These are phyloP conservation scores for Neofusicoccum parvum DNA, from an alignment of 2,329 filamentous ascomycete species.

Conservation along the genomic window DNA sequence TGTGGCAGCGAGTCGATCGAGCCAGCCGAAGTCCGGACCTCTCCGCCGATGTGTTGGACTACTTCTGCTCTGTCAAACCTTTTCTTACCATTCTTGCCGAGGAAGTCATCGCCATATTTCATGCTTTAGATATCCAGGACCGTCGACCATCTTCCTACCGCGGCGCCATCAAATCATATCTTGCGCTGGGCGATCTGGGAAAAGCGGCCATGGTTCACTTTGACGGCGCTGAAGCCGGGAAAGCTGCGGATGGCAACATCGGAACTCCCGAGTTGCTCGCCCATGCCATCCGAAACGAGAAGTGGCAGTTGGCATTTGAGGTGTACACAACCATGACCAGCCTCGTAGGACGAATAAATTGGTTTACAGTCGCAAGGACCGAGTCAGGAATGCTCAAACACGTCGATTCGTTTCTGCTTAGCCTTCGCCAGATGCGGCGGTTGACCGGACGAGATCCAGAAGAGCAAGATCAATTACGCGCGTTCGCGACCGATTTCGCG, in stretches of 20 bases:
- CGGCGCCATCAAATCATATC: constrained; percentile 46
- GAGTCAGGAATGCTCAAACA: not conserved
- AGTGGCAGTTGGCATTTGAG: constrained; percentile 38
- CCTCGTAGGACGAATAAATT: not conserved
- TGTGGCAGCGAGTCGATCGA: constrained; percentile 13
- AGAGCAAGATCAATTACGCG: not conserved
- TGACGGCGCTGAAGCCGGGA: constrained; percentile 33
- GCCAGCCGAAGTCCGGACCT: constrained; percentile 20
- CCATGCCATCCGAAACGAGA: constrained; percentile 33
- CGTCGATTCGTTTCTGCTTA: not conserved
- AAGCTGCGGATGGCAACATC: constrained; percentile 19
- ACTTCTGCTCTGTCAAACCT: constrained; percentile 25
- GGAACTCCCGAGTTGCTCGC: constrained; percentile 36
- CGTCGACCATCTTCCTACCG: constrained; percentile 49
- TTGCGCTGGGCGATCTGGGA: constrained; percentile 43
- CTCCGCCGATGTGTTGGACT: constrained; percentile 32
- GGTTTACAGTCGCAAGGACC: not conserved
- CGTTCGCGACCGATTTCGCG: not conserved
- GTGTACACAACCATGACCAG: not conserved
- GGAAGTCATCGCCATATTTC: constrained; percentile 45
- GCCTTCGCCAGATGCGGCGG: not conserved
- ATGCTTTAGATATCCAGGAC: constrained; percentile 38
- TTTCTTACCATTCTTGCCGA: not conserved
- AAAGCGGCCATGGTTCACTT: constrained; percentile 45
- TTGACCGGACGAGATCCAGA: not conserved